These are phyloP conservation scores for Colletotrichum australisinense DNA, from an alignment of 2,329 filamentous ascomycete genomes.

Conservation along the genomic window DNA sequence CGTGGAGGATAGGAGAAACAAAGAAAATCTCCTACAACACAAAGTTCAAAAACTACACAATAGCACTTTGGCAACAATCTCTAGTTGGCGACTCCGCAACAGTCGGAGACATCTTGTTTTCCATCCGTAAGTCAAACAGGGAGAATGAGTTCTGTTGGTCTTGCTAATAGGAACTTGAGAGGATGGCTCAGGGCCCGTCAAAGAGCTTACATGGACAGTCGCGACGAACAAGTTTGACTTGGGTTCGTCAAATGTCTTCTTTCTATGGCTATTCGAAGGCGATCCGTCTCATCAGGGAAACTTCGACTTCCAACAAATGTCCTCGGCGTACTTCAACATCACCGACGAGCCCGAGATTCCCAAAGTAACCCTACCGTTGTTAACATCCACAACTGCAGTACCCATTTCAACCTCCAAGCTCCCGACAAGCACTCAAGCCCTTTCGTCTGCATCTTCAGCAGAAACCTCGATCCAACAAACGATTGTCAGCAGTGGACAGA, in stretches of 20 bases:
- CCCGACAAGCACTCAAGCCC: neutral
- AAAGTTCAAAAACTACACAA: slow-evolving; percentile 38
- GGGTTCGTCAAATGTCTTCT: slow-evolving; percentile 34
- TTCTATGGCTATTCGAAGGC: slow-evolving; percentile 40
- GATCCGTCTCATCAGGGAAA: slow-evolving; percentile 26
- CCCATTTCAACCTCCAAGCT: neutral
- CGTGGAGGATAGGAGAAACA: slow-evolving; percentile 20
- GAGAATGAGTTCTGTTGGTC: neutral
- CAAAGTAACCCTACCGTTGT: neutral
- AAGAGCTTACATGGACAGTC: slow-evolving; percentile 36
- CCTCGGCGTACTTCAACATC: slow-evolving; percentile 37
- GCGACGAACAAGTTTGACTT: slow-evolving; percentile 34
- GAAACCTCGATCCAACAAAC: neutral
- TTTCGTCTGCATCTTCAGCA: neutral
- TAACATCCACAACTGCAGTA: neutral
- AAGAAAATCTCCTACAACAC: slow-evolving; percentile 40
- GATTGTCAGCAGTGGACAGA: neutral
- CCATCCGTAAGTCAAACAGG: slow-evolving; percentile 12
- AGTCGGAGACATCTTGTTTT: slow-evolving; percentile 19
- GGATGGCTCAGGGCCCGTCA: slow-evolving; percentile 14
- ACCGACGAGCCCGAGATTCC: slow-evolving; percentile 29
- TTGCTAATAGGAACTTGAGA: slow-evolving; percentile 5
- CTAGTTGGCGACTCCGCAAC: slow-evolving; percentile 17
- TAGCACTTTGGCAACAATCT: slow-evolving; percentile 41
- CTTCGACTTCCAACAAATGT: neutral